These are phyloP conservation scores for Colletotrichum tropicale DNA, from an alignment of 2,329 filamentous ascomycete species.

Conservation along the genomic window DNA sequence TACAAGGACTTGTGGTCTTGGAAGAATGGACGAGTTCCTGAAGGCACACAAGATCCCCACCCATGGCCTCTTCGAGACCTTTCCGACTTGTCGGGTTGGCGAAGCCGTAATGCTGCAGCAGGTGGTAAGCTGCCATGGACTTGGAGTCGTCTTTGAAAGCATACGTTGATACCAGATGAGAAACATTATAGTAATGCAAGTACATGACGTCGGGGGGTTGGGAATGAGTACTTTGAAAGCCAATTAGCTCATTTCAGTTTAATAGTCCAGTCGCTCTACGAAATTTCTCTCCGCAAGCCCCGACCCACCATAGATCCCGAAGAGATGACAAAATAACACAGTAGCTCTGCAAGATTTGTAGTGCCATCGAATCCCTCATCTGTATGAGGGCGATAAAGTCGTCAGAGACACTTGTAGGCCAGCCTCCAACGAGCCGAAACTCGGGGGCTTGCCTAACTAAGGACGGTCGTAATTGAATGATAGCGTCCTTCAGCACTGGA, in stretches of 20 bases:
- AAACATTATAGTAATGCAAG: neutral
- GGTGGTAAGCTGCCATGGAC: constrained; percentile 24
- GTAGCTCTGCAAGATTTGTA: neutral
- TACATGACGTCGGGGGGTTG: fast-evolving
- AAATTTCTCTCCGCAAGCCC: neutral
- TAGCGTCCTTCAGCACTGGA: neutral
- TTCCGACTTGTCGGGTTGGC: constrained; percentile 23
- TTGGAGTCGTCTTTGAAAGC: constrained; percentile 22
- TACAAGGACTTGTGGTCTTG: constrained; percentile 42
- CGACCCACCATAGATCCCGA: neutral
- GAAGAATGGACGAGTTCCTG: constrained; percentile 23
- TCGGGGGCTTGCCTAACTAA: neutral
- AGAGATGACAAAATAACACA: neutral
- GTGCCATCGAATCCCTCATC: neutral
- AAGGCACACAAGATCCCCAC: constrained; percentile 23
- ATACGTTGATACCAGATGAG: neutral
- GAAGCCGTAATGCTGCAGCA: constrained; percentile 18
- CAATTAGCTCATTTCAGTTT: neutral
- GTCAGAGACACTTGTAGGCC: neutral
- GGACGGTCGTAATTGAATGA: neutral
- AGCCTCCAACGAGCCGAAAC: neutral
- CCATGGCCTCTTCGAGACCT: constrained; percentile 23
- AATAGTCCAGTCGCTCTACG: neutral
- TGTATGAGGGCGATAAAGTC: neutral
- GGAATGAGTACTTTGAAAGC: neutral